Percentiles rank a stretch among this genome's conserved stretches.
These are phyloP conservation scores for Bisporella sp. DNA, from an alignment of 2,329 filamentous ascomycete genomes.

Conservation along the genomic window DNA sequence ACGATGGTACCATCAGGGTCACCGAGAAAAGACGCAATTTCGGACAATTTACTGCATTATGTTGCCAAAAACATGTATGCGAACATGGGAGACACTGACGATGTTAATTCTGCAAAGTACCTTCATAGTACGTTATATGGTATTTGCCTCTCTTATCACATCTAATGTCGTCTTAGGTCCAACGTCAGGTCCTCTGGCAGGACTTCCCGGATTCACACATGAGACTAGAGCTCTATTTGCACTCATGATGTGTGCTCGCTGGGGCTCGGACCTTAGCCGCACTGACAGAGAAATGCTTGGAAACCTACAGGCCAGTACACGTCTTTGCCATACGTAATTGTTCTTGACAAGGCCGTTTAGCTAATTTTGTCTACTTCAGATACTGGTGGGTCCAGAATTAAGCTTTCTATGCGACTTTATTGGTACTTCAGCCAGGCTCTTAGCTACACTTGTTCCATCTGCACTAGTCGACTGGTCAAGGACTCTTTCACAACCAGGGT, in stretches of 20 bases:
- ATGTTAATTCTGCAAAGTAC: constrained; percentile 57
- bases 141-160: too few species aligned
- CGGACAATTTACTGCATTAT: constrained; percentile 36
- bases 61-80: constrained; percentile 45
- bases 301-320: constrained; percentile 12
- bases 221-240: constrained; percentile 63
- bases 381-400: constrained; percentile 17
- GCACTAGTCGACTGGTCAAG: constrained; percentile 6
- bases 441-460: constrained; percentile 13
- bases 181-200: constrained; percentile 57
- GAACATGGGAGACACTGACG: constrained; percentile 39
- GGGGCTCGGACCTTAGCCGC: constrained; percentile 54
- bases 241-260: constrained; percentile 65
- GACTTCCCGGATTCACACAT: constrained; percentile 67
- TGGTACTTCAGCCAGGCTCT: constrained; percentile 10
- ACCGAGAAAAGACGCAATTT: constrained; percentile 29
- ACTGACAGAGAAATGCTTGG: constrained; percentile 31
- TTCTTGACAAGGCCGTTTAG: too few species aligned
- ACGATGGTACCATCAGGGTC: too few species aligned
- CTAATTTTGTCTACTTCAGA: too few species aligned
- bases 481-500: background rate
- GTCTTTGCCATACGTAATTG: too few species aligned
- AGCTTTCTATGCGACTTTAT: constrained; percentile 27
- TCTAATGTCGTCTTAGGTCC: constrained; percentile 30
- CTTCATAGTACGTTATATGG: constrained; percentile 45